phyloP scores from a whole-genome alignment of 164 flowering plant genomes.

The Nymphaea colorata region DNA sequence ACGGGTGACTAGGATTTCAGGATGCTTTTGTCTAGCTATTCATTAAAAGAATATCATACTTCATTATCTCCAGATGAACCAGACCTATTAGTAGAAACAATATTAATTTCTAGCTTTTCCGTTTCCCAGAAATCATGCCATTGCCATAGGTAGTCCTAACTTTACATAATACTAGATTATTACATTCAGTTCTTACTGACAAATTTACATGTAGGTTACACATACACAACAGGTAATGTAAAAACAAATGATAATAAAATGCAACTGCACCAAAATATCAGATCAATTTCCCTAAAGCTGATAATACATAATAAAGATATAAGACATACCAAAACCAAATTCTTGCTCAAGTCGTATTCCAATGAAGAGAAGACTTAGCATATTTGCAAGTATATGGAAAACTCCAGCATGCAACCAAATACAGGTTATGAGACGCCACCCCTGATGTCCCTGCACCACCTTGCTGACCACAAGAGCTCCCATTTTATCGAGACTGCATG shows the following conservation, averaged over 20 bases:
- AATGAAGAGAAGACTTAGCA: slow-evolving; percentile 74
- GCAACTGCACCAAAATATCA: no score
- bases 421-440: slow-evolving; percentile 65
- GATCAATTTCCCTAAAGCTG: no score
- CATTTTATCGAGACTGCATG: slow-evolving; percentile 46
- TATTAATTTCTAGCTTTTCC: no score
- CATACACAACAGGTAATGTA: not conserved
- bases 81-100: no score
- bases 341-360: slow-evolving; percentile 90
- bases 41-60: no score
- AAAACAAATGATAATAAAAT: no score
- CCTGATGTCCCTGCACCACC: slow-evolving; percentile 45
- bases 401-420: slow-evolving; percentile 84
- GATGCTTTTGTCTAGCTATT: no score
- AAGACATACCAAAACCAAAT: slow-evolving; percentile 66
- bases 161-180: no score
- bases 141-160: no score
- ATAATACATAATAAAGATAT: not conserved
- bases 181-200: not conserved
- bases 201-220: not conserved
- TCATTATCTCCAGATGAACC: no score
- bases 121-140: no score
- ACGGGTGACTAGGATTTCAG: no score
- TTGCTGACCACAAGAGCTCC: slow-evolving; percentile 53
- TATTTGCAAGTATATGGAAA: slow-evolving; percentile 68